Percentiles rank a stretch among this genome's conserved stretches.
phyloP scores from a whole-genome alignment of 2,329 filamentous ascomycete species.

The Venturia carpophila region DNA sequence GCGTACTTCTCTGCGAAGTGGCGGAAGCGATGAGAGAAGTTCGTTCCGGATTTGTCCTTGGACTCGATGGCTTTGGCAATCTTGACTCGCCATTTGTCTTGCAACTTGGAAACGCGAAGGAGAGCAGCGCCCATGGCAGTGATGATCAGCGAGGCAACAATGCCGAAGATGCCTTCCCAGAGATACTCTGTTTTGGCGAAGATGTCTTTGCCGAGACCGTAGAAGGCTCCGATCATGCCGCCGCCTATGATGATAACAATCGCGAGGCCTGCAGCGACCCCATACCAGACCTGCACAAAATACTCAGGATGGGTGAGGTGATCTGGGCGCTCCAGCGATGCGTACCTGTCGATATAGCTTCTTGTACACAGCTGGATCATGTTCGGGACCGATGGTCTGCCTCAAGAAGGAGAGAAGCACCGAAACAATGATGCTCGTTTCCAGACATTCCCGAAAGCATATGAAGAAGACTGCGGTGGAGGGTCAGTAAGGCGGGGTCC shows the following conservation, averaged over 20 bases:
- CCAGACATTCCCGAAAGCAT: conserved; percentile 76
- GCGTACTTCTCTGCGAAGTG: conserved; percentile 66
- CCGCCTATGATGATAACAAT: conserved; percentile 59
- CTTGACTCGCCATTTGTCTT: conserved; percentile 82
- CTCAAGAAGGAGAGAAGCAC: conserved; percentile 82
- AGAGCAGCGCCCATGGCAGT: conserved; percentile 72
- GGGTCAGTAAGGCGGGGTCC: neutral
- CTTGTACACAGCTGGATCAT: conserved; percentile 58
- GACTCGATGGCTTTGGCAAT: conserved; percentile 61
- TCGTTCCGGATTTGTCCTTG: conserved; percentile 36
- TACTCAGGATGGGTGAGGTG: neutral
- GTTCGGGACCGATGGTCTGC: conserved; percentile 62
- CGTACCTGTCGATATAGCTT: conserved; percentile 55
- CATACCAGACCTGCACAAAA: conserved; percentile 56
- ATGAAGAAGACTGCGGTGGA: conserved; percentile 66
- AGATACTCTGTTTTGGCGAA: conserved; percentile 65
- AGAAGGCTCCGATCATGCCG: conserved; percentile 64
- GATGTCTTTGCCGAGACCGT: conserved; percentile 57
- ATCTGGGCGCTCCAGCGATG: neutral
- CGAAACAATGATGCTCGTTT: conserved; percentile 77
- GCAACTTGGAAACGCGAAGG: conserved; percentile 72
- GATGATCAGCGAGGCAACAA: conserved; percentile 73
- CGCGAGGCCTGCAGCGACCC: conserved; percentile 53
- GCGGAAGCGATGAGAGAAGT: conserved; percentile 46
- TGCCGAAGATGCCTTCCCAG: conserved; percentile 72